These are phyloP conservation scores for Huntiella abstrusa DNA, from an alignment of 2,329 filamentous ascomycete species.

Conservation along the genomic window DNA sequence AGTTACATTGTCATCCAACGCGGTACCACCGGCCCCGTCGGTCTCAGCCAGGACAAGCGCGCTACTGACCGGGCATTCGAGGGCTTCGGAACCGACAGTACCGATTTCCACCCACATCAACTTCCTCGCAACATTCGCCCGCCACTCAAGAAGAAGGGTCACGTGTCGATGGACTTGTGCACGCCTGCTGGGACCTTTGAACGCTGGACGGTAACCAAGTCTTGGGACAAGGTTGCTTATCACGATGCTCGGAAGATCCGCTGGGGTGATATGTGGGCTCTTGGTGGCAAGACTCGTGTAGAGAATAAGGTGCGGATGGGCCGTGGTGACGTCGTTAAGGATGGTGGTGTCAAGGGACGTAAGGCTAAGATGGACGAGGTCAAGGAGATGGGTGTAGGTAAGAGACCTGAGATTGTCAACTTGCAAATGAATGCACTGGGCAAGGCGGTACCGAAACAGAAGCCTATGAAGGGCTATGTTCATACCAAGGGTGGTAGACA, in stretches of 20 bases:
- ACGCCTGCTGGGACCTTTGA: conserved; percentile 72
- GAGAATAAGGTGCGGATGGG: conserved; percentile 42
- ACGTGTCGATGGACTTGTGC: conserved; percentile 80
- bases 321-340: conserved; percentile 19
- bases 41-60: conserved; percentile 16
- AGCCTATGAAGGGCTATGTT: conserved; percentile 11
- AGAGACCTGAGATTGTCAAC: conserved; percentile 8
- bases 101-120: conserved; percentile 37
- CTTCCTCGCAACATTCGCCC: conserved; percentile 63
- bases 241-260: conserved; percentile 75
- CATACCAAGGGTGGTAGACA: conserved; percentile 11
- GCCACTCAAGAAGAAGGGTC: conserved; percentile 72
- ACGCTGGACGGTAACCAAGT: conserved; percentile 80
- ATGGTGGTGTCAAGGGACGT: conserved; percentile 11
- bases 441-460: conserved; percentile 10
- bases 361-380: conserved; percentile 6
- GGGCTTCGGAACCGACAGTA: conserved; percentile 40
- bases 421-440: conserved; percentile 11
- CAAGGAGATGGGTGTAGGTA: neutral
- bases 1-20: conserved; percentile 76
- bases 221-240: conserved; percentile 64
- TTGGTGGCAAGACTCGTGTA: conserved; percentile 76
- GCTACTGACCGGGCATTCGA: conserved; percentile 49
- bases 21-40: conserved; percentile 28
- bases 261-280: conserved; percentile 92